Evolutionary conservation across 2,329 filamentous ascomycete species (phyloP).

Genomic region (Lasiodiplodia theobromae): DNA sequence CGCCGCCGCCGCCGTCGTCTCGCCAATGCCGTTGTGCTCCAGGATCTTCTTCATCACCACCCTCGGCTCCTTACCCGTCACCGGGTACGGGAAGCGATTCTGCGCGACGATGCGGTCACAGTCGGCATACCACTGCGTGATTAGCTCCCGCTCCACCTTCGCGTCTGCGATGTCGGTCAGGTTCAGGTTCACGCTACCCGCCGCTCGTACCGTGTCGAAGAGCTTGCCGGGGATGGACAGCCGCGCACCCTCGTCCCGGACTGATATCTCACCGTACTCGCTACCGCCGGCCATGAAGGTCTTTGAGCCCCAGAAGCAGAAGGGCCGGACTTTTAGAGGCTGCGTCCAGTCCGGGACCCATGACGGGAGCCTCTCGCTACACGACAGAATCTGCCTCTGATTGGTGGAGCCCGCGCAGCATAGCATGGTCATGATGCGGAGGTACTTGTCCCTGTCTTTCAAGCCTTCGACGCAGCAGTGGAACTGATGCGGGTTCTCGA

Average conservation of each 20-base stretch:
- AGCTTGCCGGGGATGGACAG: conserved; percentile 23
- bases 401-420: conserved; percentile 27
- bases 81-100: conserved; percentile 19
- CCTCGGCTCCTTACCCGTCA: conserved; percentile 6
- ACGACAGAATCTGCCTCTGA: conserved; percentile 4
- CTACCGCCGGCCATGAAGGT: conserved; percentile 16
- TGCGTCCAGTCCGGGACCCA: conserved; percentile 29
- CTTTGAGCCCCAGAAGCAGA: conserved; percentile 27
- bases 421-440: conserved; percentile 28
- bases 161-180: conserved; percentile 10
- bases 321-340: conserved; percentile 19
- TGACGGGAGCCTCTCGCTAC: conserved; percentile 11
- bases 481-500: conserved; percentile 15
- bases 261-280: conserved; percentile 19
- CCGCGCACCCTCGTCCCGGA: neutral
- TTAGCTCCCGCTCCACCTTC: conserved; percentile 20
- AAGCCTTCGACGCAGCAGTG: conserved; percentile 14
- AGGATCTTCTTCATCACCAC: conserved; percentile 26
- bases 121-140: conserved; percentile 19
- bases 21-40: conserved; percentile 14
- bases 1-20: neutral
- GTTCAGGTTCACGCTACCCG: conserved; percentile 19
- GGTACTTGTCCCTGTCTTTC: conserved; percentile 22
- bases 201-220: conserved; percentile 15
- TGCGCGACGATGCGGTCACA: conserved; percentile 18